phyloP scores from a whole-genome alignment of 768 basidiomycete genomes.

The Lactifluus subvellereus region DNA sequence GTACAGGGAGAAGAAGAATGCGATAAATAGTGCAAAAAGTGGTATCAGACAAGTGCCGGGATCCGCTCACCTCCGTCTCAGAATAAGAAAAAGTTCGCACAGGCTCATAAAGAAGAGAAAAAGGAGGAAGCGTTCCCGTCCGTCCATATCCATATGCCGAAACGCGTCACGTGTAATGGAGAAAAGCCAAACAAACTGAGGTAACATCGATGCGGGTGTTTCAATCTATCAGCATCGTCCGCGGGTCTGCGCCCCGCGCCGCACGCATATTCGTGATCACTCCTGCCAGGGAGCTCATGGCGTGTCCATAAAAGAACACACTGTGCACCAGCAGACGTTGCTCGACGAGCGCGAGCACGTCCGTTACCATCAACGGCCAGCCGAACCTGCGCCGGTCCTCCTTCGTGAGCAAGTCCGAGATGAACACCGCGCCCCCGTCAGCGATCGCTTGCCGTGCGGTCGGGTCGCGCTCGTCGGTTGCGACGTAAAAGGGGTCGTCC shows the following conservation, averaged over 20 bases:
- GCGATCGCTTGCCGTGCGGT: conserved; percentile 31
- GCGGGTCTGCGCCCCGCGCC: conserved; percentile 35
- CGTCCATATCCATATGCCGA: neutral
- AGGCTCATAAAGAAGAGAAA: neutral
- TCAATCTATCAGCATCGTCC: conserved; percentile 33
- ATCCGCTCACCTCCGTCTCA: neutral
- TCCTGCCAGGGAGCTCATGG: conserved; percentile 37
- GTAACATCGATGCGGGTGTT: neutral
- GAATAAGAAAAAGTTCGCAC: neutral
- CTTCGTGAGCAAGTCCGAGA: conserved; percentile 39
- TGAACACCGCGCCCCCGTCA: conserved; percentile 35
- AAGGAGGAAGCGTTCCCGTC: neutral
- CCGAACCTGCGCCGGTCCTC: conserved; percentile 37
- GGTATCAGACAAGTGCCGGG: neutral
- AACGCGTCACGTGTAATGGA: neutral
- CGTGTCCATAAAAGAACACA: conserved; percentile 37
- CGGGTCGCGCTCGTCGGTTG: conserved; percentile 40
- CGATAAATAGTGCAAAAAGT: neutral
- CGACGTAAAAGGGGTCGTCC: conserved; percentile 30
- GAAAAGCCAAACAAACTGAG: neutral
- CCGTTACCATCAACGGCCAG: conserved; percentile 41
- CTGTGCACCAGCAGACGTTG: conserved; percentile 35
- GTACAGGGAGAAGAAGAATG: neutral
- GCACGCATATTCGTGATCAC: conserved; percentile 37
- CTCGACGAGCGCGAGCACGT: conserved; percentile 39